Conservation (phyloP, 345 rosid species). For the Brassica cretica region DNA sequence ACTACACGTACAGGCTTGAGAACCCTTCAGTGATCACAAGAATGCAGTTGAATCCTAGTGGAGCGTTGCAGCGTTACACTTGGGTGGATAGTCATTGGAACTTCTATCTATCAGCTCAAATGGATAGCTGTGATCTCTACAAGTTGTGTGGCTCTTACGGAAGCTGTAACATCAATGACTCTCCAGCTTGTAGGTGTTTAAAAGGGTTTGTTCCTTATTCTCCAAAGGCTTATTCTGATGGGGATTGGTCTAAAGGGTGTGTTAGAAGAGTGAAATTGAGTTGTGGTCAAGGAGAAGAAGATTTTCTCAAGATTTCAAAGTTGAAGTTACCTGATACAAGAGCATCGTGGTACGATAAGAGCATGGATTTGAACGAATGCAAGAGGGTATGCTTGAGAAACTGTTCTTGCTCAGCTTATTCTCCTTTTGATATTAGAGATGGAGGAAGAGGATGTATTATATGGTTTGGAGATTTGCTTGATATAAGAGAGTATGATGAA, state of each 20-base stretch:
- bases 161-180: slow-evolving; percentile 64
- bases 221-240: slow-evolving; percentile 53
- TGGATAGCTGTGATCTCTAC: slow-evolving; percentile 81
- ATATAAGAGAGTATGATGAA: slow-evolving; percentile 42
- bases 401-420: slow-evolving; percentile 57
- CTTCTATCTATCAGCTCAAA: slow-evolving; percentile 70
- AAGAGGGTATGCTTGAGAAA: slow-evolving; percentile 43
- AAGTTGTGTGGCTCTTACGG: slow-evolving; percentile 75
- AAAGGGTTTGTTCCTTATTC: slow-evolving; percentile 62
- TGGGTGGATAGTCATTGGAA: slow-evolving; percentile 70
- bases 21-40: slow-evolving; percentile 51
- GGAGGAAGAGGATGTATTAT: slow-evolving; percentile 53
- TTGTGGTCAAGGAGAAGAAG: slow-evolving; percentile 50
- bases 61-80: slow-evolving; percentile 52
- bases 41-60: slow-evolving; percentile 49
- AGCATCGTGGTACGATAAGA: slow-evolving; percentile 45
- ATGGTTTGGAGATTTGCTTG: slow-evolving; percentile 54
- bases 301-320: slow-evolving; percentile 55
- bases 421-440: slow-evolving; percentile 41
- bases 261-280: slow-evolving; percentile 50
- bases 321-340: slow-evolving; percentile 71
- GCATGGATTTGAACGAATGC: slow-evolving; percentile 43
- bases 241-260: slow-evolving; percentile 78
- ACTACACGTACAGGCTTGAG: slow-evolving; percentile 40
- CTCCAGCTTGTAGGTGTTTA: slow-evolving; percentile 76